phyloP scores from a whole-genome alignment of 1,139 yeast species.

The Yamadazyma atmosphaerica region DNA sequence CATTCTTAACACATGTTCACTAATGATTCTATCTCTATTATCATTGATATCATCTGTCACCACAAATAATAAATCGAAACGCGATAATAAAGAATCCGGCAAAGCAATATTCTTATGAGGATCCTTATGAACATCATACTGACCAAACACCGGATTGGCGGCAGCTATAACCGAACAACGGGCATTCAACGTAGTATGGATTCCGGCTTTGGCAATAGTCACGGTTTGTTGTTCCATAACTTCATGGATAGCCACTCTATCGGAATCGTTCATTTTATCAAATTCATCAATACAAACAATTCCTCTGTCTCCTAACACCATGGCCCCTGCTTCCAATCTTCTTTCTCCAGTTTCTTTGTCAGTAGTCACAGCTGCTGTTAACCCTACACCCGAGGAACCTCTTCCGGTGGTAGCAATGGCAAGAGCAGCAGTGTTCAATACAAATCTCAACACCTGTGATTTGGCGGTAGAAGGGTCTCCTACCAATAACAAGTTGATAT shows the following conservation, averaged over 20 bases:
- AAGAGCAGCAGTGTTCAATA: conserved; percentile 87
- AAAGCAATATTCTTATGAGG: conserved; percentile 96
- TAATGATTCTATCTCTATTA: conserved; percentile 77
- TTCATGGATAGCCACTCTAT: conserved; percentile 97
- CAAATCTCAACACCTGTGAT: conserved; percentile 92
- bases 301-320: conserved; percentile 98
- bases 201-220: conserved; percentile 97
- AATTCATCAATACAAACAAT: conserved; percentile 98
- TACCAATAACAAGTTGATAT: conserved; percentile 91
- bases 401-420: conserved; percentile 99
- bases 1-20: conserved; percentile 94
- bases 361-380: conserved; percentile 97
- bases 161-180: conserved; percentile 98
- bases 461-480: conserved; percentile 99
- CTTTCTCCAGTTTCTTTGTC: conserved; percentile 98
- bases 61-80: conserved; percentile 93
- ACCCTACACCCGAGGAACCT: conserved; percentile 99
- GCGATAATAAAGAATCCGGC: conserved; percentile 94
- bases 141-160: conserved; percentile 97
- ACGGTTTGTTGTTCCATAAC: conserved; percentile 99
- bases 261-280: conserved; percentile 96
- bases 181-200: conserved; percentile 94
- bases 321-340: conserved; percentile 97
- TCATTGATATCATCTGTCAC: conserved; percentile 95
- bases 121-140: conserved; percentile 92